Evolutionary conservation across 2,329 filamentous ascomycete species (phyloP).

Genomic region (Pseudogymnoascus sp.): DNA sequence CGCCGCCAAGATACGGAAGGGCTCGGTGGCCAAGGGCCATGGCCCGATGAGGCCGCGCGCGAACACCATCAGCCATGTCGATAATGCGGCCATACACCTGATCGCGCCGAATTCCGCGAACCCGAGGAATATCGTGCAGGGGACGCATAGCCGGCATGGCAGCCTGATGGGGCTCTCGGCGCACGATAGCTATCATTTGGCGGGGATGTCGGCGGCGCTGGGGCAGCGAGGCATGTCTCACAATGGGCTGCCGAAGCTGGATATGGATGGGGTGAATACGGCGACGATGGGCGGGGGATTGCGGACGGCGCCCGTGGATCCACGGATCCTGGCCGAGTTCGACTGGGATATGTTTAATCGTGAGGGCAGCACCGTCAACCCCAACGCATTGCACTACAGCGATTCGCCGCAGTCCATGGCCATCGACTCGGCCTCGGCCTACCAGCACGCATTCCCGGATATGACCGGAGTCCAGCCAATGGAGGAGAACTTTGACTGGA

Average conservation of each 20-base stretch:
- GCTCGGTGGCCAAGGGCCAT: constrained; percentile 59
- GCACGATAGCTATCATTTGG: constrained; percentile 58
- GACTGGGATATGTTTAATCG: constrained; percentile 69
- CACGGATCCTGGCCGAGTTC: constrained; percentile 57
- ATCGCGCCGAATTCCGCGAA: constrained; percentile 45
- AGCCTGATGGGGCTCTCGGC: constrained; percentile 64
- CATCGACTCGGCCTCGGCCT: constrained; percentile 56
- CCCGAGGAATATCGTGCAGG: constrained; percentile 41
- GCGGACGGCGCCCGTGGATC: constrained; percentile 68
- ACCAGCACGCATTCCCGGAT: constrained; percentile 49
- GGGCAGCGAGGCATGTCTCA: constrained; percentile 60
- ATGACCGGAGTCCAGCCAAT: constrained; percentile 51
- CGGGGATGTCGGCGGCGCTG: constrained; percentile 63
- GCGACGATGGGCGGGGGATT: constrained; percentile 62
- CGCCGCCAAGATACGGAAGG: constrained; percentile 74
- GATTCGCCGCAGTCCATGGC: constrained; percentile 64
- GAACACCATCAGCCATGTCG: constrained; percentile 94
- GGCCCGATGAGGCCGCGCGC: constrained; percentile 74
- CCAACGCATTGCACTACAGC: constrained; percentile 73
- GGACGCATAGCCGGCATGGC: constrained; percentile 61
- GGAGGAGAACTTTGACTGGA: constrained; percentile 81
- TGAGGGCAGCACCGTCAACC: constrained; percentile 64
- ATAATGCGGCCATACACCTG: constrained; percentile 67
- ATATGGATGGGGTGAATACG: constrained; percentile 62
- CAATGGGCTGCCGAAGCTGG: constrained; percentile 66